Conservation (phyloP, 495 filamentous ascomycete genomes). For the Penicillium psychrofluorescens region DNA sequence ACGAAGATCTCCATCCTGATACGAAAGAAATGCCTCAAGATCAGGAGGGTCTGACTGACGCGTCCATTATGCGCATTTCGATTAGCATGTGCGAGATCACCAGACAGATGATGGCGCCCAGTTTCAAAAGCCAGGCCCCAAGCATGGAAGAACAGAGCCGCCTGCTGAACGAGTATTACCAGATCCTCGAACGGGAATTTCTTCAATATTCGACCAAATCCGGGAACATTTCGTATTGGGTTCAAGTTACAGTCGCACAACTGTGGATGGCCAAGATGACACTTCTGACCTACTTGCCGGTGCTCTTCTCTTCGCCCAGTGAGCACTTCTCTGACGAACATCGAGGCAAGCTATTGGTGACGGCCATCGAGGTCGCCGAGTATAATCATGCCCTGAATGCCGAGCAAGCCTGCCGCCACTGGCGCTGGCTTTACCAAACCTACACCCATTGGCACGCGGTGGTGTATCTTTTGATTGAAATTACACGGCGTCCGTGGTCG, state of each 20-base stretch:
- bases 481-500: slow-evolving; percentile 41
- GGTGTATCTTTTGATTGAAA: slow-evolving; percentile 46
- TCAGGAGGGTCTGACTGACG: slow-evolving; percentile 58
- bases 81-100: slow-evolving; percentile 43
- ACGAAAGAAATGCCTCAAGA: slow-evolving; percentile 49
- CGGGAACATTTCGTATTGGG: slow-evolving; percentile 35
- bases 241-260: slow-evolving; percentile 28
- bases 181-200: slow-evolving; percentile 33
- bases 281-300: slow-evolving; percentile 36
- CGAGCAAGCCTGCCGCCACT: slow-evolving; percentile 38
- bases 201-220: slow-evolving; percentile 33
- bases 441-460: slow-evolving; percentile 57
- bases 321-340: slow-evolving; percentile 28
- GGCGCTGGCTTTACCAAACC: slow-evolving; percentile 55
- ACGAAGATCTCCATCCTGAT: slow-evolving; percentile 59
- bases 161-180: slow-evolving; percentile 35
- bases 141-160: slow-evolving; percentile 36
- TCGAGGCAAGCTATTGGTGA: slow-evolving; percentile 29
- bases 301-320: slow-evolving; percentile 28
- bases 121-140: slow-evolving; percentile 6
- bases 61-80: slow-evolving; percentile 56
- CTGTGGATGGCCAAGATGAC: slow-evolving; percentile 38
- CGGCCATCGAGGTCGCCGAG: slow-evolving; percentile 47
- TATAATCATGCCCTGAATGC: slow-evolving; percentile 47
- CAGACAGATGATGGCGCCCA: slow-evolving; percentile 43